Evolutionary conservation across 148 eudicot species (phyloP).

Genomic region (Bassia scoparia): DNA sequence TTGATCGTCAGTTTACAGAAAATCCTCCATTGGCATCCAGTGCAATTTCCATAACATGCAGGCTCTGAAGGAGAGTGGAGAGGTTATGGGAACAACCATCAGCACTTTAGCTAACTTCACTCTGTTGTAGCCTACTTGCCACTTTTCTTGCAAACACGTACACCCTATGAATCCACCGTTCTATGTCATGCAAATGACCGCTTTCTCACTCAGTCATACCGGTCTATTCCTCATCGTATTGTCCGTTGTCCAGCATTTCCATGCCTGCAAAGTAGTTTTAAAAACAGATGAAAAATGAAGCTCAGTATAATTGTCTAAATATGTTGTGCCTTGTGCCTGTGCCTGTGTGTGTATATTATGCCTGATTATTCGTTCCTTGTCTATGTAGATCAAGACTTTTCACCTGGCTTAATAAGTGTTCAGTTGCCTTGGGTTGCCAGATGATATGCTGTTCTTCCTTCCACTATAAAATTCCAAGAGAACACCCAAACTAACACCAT

Average conservation of each 20-base stretch:
- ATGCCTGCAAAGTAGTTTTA: slow-evolving; percentile 20
- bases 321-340: too few relatives aligned
- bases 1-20: neutral
- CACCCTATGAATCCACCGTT: slow-evolving; percentile 19
- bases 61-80: slow-evolving; percentile 11
- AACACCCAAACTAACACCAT: slow-evolving; percentile 55
- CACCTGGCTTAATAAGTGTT: slow-evolving; percentile 37
- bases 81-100: slow-evolving; percentile 14
- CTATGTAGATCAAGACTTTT: slow-evolving; percentile 11
- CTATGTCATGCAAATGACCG: neutral
- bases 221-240: slow-evolving; percentile 21
- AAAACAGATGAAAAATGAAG: too few relatives aligned
- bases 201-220: neutral
- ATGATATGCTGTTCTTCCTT: slow-evolving; percentile 9
- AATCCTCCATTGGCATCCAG: neutral
- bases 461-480: slow-evolving; percentile 48
- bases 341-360: too few relatives aligned
- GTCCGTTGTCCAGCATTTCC: slow-evolving; percentile 30
- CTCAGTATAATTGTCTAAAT: too few relatives aligned
- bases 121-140: slow-evolving; percentile 13
- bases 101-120: slow-evolving; percentile 5
- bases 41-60: slow-evolving; percentile 6
- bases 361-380: too few relatives aligned
- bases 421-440: slow-evolving; percentile 6
- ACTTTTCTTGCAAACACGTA: slow-evolving; percentile 21